Base-by-base conservation (phyloP, 352 stramenopile species). In the Plasmopara halstedii region DNA sequence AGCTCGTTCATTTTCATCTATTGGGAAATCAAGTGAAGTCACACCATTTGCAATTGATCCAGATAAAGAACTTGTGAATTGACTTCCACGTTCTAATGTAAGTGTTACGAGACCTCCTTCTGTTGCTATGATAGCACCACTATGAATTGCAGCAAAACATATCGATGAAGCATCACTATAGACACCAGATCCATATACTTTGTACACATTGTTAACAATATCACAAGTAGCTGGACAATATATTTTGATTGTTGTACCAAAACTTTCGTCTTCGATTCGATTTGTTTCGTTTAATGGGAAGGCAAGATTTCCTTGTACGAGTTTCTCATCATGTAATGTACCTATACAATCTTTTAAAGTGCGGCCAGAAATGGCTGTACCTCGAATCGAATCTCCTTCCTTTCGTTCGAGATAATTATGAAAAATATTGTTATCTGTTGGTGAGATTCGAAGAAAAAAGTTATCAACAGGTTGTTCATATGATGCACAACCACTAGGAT, bases 401-500 rank as follows among this genome's bases (percentile, higher is more conserved):
- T 53, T 27, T 3, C 77, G 75, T 26, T 83, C 67, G 0, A 65
- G 55, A 37, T 81, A 91, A 64, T 97, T 97, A 70, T 98, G 97
- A 47, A 96, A 91, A 19, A 98, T 83, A 50, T 99, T 97, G 67
- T 91, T 84, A 34, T 54, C 53, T 26, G 59, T 56, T 11, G 88
- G 70, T 6, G 93, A 86, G 13, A 68, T 60, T 25, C 87, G 83
- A 8, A 88, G 55, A 39, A 88, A 89, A 9, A 89, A 59, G 19
- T 94, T 78, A 47, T 97, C 94, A 10, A 97, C 79, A 18, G 88
- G 85, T 21, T 80, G 72, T 21, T 98, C 92, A 58, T 98, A 98
- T 9, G 85, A 97, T 4, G 82, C 83, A 61, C 95, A 99, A 6
- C 95, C 93, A 25, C 83, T 95, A 0, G 95, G 95, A 8, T 92